Conservation (phyloP, 129 eudicot genomes). For the Cynara cardunculus region DNA sequence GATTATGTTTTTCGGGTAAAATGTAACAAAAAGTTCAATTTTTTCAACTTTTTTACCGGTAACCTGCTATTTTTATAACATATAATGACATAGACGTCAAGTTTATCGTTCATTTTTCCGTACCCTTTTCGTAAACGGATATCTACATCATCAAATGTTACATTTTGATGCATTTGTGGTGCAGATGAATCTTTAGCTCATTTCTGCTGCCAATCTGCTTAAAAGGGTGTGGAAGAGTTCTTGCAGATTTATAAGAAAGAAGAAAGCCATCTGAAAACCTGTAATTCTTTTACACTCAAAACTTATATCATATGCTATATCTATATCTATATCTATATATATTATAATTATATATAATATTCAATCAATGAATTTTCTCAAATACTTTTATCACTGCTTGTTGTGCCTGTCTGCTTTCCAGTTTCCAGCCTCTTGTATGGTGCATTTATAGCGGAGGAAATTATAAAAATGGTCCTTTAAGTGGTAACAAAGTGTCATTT, state of each 20-base stretch:
- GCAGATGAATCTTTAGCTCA: not conserved
- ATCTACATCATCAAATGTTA: not conserved
- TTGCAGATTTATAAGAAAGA: conserved; percentile 5
- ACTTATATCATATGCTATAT: not conserved
- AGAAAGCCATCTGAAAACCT: not conserved
- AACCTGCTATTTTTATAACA: not conserved
- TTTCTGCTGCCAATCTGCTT: not conserved
- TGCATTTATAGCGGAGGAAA: not conserved
- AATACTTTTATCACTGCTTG: not conserved
- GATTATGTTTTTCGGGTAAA: not conserved
- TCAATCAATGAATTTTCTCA: not conserved
- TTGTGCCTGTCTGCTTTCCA: not conserved
- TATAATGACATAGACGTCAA: not conserved
- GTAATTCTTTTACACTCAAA: conserved; percentile 1
- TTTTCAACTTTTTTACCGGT: not conserved
- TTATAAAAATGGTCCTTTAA: not conserved
- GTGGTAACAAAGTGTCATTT: not conserved
- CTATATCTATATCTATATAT: not conserved
- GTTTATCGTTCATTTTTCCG: not conserved
- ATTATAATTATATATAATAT: not conserved
- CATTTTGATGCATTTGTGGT: not conserved
- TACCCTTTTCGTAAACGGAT: not conserved
- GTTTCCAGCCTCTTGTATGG: not conserved
- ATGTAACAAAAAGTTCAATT: not conserved
- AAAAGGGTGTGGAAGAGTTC: not conserved